Percentiles rank a stretch among this genome's conserved stretches.
These are phyloP conservation scores for Nicotiana obtusifolia DNA, from an alignment of 257 asterid species.

Conservation along the genomic window DNA sequence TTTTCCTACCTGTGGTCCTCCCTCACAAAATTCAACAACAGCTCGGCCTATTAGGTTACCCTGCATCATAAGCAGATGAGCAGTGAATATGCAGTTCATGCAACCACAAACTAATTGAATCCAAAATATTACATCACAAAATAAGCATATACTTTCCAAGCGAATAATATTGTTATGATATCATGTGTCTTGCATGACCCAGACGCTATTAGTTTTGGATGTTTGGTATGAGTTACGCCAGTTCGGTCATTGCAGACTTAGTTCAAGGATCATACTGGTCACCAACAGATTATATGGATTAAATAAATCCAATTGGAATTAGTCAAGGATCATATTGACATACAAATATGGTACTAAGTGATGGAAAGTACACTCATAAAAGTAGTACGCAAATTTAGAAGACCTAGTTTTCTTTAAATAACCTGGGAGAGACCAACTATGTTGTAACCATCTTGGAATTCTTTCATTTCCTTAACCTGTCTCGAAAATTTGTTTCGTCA, in stretches of 20 bases:
- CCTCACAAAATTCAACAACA: constrained; percentile 80
- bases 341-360: not conserved
- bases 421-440: constrained; percentile 98
- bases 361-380: not conserved
- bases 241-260: not conserved
- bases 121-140: not conserved
- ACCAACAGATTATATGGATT: not conserved
- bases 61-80: constrained; percentile 36
- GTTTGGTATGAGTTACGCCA: not conserved
- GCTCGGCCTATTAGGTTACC: constrained; percentile 93
- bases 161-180: not conserved
- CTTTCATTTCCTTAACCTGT: constrained; percentile 88
- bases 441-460: constrained; percentile 74
- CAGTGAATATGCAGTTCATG: not conserved
- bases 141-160: not conserved
- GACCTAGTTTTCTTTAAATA: constrained; percentile 8
- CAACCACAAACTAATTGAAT: not conserved
- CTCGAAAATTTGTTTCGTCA: constrained; percentile 13
- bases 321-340: not conserved
- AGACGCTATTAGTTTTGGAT: not conserved
- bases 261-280: not conserved
- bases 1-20: constrained; percentile 83
- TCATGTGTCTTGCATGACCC: not conserved
- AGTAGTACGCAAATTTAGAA: not conserved
- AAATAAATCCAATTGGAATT: not conserved